phyloP scores from a whole-genome alignment of 2,329 filamentous ascomycete species.

The Fusarium solani-melongenae region DNA sequence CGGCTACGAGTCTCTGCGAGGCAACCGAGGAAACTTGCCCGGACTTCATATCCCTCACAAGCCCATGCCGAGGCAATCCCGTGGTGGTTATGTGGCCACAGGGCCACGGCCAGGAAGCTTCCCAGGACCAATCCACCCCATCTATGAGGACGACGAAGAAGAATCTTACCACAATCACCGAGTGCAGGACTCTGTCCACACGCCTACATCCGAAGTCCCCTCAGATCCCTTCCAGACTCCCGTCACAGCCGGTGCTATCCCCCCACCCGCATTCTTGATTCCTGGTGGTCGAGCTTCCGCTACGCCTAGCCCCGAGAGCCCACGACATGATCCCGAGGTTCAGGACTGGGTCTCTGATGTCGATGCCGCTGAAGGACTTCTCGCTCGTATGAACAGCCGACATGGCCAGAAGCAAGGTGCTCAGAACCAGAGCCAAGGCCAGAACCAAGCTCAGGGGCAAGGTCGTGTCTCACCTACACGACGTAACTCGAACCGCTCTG shows the following conservation, averaged over 20 bases:
- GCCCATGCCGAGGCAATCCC: slow-evolving; percentile 44
- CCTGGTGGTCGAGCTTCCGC: slow-evolving; percentile 48
- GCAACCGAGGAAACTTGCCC: slow-evolving; percentile 39
- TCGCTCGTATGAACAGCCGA: slow-evolving; percentile 56
- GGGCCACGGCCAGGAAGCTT: slow-evolving; percentile 44
- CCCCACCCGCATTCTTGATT: slow-evolving; percentile 39
- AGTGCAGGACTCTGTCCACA: slow-evolving; percentile 42
- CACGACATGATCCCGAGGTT: slow-evolving; percentile 61
- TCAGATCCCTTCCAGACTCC: slow-evolving; percentile 66
- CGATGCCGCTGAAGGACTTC: slow-evolving; percentile 64
- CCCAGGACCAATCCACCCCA: slow-evolving; percentile 65
- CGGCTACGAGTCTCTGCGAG: slow-evolving; percentile 63
- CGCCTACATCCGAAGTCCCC: slow-evolving; percentile 50
- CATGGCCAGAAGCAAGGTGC: slow-evolving; percentile 25
- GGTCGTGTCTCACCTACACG: slow-evolving; percentile 54
- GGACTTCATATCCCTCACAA: slow-evolving; percentile 49
- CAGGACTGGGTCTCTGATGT: slow-evolving; percentile 69
- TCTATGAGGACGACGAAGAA: slow-evolving; percentile 69
- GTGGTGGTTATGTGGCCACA: slow-evolving; percentile 49
- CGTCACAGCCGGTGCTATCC: slow-evolving; percentile 28
- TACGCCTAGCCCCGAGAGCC: slow-evolving; percentile 56
- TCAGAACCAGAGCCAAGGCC: slow-evolving; percentile 3
- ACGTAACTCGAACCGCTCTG: slow-evolving; percentile 51
- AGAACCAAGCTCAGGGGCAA: slow-evolving; percentile 3
- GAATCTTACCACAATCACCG: slow-evolving; percentile 47